Base-by-base conservation (phyloP, 2,329 filamentous ascomycete genomes). In the Zasmidium angulare region DNA sequence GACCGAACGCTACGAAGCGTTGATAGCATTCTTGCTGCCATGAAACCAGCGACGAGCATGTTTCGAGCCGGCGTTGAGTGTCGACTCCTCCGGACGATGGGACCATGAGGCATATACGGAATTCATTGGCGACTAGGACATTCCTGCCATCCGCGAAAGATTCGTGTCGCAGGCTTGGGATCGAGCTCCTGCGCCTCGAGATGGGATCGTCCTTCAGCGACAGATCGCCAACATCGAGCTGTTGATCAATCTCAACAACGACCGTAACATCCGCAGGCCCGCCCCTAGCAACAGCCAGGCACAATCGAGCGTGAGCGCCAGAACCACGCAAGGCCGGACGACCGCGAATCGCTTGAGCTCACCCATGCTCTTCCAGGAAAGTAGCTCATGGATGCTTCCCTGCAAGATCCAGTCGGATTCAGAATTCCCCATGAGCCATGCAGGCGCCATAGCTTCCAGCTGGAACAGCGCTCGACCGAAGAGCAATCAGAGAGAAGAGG, bases 401-500 rank as follows among this genome's bases (percentile, higher is more conserved):
- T 49, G 55, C 49, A 50, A 53, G 43, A 29, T 59, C 46, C 46
- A 43, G 29, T 53, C 52, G n/a, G 36, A 43, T 17, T 19, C 14
- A 17, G 14, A 7, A 54, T 9, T 7, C n/a, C 36, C n/a, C 36
- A 43, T 43, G 36, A 31, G 53, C 53, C 47, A 22, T 54, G 59
- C 59, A 61, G 54, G 24, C 50, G 55, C 55, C 59, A 46, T 50
- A 46, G 36, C 20, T 31, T 11, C 31, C 20, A 46, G 49, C 48
- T 55, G 31, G 29, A 47, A 51, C 52, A 52, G 55, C 59, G 59
- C 55, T 61, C 59, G 59, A 21, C 59, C 59, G 59, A 55, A 48
- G 43, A 55, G 43, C 53, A 40, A 56, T 50, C 26, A 49, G 23
- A 53, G 46, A 55, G 46, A 55, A 40, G 21, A 9, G 11, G 22